Percentiles rank a stretch among this genome's conserved stretches.
Evolutionary conservation across 768 basidiomycete species (phyloP).

Genomic region (Lactifluus hygrophoroides): DNA sequence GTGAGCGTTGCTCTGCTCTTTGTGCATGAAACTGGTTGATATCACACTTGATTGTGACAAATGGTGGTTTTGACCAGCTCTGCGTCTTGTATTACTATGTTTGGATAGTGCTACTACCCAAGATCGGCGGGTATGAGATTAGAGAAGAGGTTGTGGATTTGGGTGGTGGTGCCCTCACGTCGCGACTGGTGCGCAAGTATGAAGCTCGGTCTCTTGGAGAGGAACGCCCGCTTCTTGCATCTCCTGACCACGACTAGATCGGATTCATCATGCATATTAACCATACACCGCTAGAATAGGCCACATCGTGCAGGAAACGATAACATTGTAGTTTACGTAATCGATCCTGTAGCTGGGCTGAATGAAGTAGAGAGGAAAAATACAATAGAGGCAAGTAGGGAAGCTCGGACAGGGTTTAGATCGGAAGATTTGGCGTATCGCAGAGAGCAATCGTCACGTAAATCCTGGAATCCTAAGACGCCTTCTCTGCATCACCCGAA

Average conservation of each 20-base stretch:
- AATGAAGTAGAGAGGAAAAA: not conserved
- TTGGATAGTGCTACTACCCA: slow-evolving; percentile 39
- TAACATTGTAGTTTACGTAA: not conserved
- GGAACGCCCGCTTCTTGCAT: slow-evolving; percentile 18
- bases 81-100: slow-evolving; percentile 28
- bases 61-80: not conserved
- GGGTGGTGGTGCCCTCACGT: slow-evolving; percentile 14
- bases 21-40: slow-evolving; percentile 14
- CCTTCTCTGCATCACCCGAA: not conserved
- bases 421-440: too few relatives aligned
- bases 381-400: not conserved
- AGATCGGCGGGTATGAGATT: slow-evolving; percentile 36
- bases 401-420: too few relatives aligned
- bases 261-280: not conserved
- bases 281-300: too few relatives aligned
- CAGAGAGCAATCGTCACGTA: too few relatives aligned
- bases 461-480: not conserved
- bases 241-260: not conserved
- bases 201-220: not conserved
- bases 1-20: slow-evolving; percentile 25
- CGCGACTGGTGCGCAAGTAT: slow-evolving; percentile 15
- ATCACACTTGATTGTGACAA: not conserved
- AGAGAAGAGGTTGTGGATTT: slow-evolving; percentile 31
- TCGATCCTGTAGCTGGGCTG: not conserved
- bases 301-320: not conserved